Evolutionary conservation across 352 stramenopile species (phyloP).

Genomic region (Phytopythium kandeliae): DNA sequence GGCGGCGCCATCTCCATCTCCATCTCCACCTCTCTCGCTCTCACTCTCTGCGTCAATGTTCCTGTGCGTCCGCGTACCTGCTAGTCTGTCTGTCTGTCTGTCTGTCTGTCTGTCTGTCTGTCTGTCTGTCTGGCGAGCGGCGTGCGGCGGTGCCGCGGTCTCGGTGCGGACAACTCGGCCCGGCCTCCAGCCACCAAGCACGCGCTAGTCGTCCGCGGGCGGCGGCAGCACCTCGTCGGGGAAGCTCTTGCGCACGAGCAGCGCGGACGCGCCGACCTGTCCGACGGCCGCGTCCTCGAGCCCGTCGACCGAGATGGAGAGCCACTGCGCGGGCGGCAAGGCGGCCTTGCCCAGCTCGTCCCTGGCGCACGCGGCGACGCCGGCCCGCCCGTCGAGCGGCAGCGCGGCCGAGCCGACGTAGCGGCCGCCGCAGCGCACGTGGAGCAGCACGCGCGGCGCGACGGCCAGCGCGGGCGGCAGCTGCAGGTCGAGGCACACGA

Average conservation of each 20-base stretch:
- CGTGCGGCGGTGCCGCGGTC: too few relatives aligned
- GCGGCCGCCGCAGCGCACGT: slow-evolving; percentile 32
- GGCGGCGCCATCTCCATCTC: too few relatives aligned
- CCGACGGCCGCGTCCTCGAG: slow-evolving; percentile 36
- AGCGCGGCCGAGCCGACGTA: slow-evolving; percentile 40
- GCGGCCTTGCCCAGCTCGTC: slow-evolving; percentile 36
- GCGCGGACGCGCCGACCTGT: slow-evolving; percentile 46
- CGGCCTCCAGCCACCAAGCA: too few relatives aligned
- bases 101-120: too few relatives aligned
- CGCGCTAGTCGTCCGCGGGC: slow-evolving; percentile 9
- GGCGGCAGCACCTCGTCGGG: slow-evolving; percentile 48
- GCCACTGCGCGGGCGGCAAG: slow-evolving; percentile 41
- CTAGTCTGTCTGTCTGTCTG: too few relatives aligned
- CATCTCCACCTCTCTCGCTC: too few relatives aligned
- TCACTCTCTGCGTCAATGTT: too few relatives aligned
- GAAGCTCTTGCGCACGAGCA: slow-evolving; percentile 55
- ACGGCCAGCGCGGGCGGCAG: slow-evolving; percentile 39
- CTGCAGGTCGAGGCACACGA: slow-evolving; percentile 66
- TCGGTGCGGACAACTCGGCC: too few relatives aligned
- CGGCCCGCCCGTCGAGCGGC: slow-evolving; percentile 12
- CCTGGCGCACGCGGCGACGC: slow-evolving; percentile 33
- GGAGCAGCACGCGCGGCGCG: slow-evolving; percentile 55
- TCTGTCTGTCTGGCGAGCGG: too few relatives aligned
- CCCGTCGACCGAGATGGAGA: slow-evolving; percentile 44
- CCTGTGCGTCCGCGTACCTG: too few relatives aligned